Evolutionary conservation across 2,329 filamentous ascomycete genomes (phyloP), one percentile per base, ranked within the genome.

Genomic region (Diaporthe capsici): DNA sequence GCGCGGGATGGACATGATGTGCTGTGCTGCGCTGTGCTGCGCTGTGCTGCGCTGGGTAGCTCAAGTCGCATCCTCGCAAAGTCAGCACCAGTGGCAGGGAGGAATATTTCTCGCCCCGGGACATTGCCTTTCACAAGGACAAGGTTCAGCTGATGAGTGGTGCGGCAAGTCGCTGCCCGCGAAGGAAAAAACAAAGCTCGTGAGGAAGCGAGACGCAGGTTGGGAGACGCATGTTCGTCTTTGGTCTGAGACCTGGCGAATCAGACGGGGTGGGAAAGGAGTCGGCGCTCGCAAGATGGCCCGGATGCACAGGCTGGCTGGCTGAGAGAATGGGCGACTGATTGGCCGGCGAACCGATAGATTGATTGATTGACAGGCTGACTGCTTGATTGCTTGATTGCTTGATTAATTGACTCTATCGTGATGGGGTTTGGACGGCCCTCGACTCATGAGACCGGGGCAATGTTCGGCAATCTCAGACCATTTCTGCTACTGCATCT

Each of bases 231-330:
- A 49, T 31, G 25, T 49, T 49, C 42, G 42, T 31, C 25, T 22
- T 28, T 53, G 65, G 47, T 39, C 65, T 53, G 49, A 70, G 65
- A 70, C 65, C 49, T 55, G 65, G 65, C 65, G 65, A 70, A 70
- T 70, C 49, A 70, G 34, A 55, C 49, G 28, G 8, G 49, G 49
- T 28, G 20, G 22, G 34, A 55, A 12, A 42, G 44, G 44, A 51
- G 44, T 67, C 28, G 44, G 63, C 44, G 58, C 31, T 34, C 17
- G 8, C 28, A 57, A 25, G 53, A 53, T n/a, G 51, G 25, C 25
- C 51, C 25, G 17, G 34, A 22, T 39, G 58, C 28, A 15, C 34
- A 25, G 22, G 25, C n/a, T 31, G 39, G 31, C 55, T 13, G 55
- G 31, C 55, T 37, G 55, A 22, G 20, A 37, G 20, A 12, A 12